Conservation (phyloP, 192 early-diverging fungal species). For the Anaeromyces robustus region DNA sequence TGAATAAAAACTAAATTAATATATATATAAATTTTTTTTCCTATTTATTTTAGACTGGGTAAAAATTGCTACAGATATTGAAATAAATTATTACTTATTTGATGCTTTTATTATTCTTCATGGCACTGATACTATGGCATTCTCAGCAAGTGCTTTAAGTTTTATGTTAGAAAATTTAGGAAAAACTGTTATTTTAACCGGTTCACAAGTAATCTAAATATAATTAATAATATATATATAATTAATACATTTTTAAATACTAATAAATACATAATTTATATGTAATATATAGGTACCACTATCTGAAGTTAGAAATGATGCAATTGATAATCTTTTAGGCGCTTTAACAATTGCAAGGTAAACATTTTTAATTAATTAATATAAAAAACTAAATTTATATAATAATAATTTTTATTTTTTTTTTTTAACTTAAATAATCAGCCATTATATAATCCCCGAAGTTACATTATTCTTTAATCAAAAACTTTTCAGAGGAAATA, state of each 20-base stretch:
- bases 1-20: too few relatives aligned
- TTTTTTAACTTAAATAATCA: too few relatives aligned
- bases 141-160: constrained; percentile 71
- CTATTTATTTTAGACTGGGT: constrained; percentile 58
- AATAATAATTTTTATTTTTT: too few relatives aligned
- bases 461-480: not conserved
- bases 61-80: constrained; percentile 88
- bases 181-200: constrained; percentile 94
- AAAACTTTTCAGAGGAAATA: constrained; percentile 34
- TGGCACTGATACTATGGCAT: constrained; percentile 81
- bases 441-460: constrained; percentile 78
- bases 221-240: not conserved
- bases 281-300: constrained; percentile 50
- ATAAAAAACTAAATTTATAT: constrained; percentile 31
- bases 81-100: constrained; percentile 78
- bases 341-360: constrained; percentile 95
- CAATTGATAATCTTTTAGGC: constrained; percentile 87
- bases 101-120: constrained; percentile 96
- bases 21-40: not conserved
- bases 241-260: too few relatives aligned
- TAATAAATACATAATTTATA: not conserved
- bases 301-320: constrained; percentile 94
- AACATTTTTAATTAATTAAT: constrained; percentile 93
- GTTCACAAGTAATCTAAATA: constrained; percentile 54
- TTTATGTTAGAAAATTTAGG: constrained; percentile 96